phyloP scores from a whole-genome alignment of 2,329 filamentous ascomycete genomes.

The Zymoseptoria ardabiliae region DNA sequence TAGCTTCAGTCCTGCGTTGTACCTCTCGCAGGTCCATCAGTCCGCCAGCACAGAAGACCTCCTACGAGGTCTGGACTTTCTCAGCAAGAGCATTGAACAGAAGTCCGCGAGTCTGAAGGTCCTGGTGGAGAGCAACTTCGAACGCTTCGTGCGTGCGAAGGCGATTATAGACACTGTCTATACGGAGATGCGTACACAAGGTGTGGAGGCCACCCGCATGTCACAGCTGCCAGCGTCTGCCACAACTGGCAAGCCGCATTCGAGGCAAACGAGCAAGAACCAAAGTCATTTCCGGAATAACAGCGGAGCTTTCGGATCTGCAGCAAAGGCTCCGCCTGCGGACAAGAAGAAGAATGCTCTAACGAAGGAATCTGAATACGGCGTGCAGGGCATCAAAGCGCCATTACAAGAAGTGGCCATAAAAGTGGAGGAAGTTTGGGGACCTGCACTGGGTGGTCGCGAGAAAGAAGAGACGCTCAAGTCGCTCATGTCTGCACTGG shows the following conservation, averaged over 20 bases:
- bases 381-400: slow-evolving; percentile 76
- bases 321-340: slow-evolving; percentile 29
- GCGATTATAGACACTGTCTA: slow-evolving; percentile 98
- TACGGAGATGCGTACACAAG: slow-evolving; percentile 80
- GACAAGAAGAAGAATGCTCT: slow-evolving; percentile 82
- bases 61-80: slow-evolving; percentile 71
- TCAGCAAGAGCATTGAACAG: slow-evolving; percentile 90
- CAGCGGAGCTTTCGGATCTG: slow-evolving; percentile 30
- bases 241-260: slow-evolving; percentile 44
- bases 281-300: slow-evolving; percentile 33
- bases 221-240: slow-evolving; percentile 6
- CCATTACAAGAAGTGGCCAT: slow-evolving; percentile 83
- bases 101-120: slow-evolving; percentile 96
- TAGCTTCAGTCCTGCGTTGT: slow-evolving; percentile 85
- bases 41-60: slow-evolving; percentile 76
- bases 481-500: slow-evolving; percentile 64
- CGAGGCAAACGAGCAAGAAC: slow-evolving; percentile 61
- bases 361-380: slow-evolving; percentile 86
- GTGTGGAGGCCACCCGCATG: slow-evolving; percentile 40
- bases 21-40: slow-evolving; percentile 85
- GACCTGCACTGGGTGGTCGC: slow-evolving; percentile 80
- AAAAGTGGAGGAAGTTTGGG: slow-evolving; percentile 97
- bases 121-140: slow-evolving; percentile 94
- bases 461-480: slow-evolving; percentile 87
- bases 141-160: slow-evolving; percentile 94